Conservation (phyloP, 108 stramenopile species). For the Discostella stelligeroides region DNA sequence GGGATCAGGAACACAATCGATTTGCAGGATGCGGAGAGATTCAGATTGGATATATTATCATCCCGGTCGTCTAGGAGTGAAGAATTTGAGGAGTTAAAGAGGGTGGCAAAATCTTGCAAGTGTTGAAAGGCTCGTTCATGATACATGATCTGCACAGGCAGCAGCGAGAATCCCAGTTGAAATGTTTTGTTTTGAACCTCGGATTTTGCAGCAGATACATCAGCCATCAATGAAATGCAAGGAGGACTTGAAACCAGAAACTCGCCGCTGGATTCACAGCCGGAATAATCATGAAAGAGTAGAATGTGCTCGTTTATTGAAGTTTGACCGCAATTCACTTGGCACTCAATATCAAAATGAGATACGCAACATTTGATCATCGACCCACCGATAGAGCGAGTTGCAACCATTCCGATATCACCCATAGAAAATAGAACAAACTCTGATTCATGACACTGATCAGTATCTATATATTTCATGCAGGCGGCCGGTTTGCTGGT, state of each 20-base stretch:
- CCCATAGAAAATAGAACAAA: slow-evolving; percentile 53
- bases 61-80: slow-evolving; percentile 1
- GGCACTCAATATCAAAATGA: slow-evolving; percentile 76
- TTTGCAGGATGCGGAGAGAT: slow-evolving; percentile 27
- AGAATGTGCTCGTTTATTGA: slow-evolving; percentile 25
- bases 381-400: slow-evolving; percentile 26
- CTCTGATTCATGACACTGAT: background rate
- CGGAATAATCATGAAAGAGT: slow-evolving; percentile 33
- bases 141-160: slow-evolving; percentile 55
- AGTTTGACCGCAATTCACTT: slow-evolving; percentile 20
- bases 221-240: slow-evolving; percentile 43
- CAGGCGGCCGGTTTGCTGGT: background rate
- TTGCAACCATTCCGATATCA: slow-evolving; percentile 50
- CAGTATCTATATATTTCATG: too few species aligned
- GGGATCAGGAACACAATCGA: slow-evolving; percentile 31
- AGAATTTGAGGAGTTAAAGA: slow-evolving; percentile 9
- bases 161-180: slow-evolving; percentile 43
- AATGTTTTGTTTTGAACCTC: background rate
- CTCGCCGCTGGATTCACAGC: slow-evolving; percentile 7
- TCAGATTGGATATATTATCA: background rate
- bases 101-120: slow-evolving; percentile 24
- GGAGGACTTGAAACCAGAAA: slow-evolving; percentile 50
- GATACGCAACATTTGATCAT: slow-evolving; percentile 51
- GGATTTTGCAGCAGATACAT: slow-evolving; percentile 14
- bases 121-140: slow-evolving; percentile 47